Base-by-base conservation (phyloP, 345 rosid genomes). In the Heritiera fomes region DNA sequence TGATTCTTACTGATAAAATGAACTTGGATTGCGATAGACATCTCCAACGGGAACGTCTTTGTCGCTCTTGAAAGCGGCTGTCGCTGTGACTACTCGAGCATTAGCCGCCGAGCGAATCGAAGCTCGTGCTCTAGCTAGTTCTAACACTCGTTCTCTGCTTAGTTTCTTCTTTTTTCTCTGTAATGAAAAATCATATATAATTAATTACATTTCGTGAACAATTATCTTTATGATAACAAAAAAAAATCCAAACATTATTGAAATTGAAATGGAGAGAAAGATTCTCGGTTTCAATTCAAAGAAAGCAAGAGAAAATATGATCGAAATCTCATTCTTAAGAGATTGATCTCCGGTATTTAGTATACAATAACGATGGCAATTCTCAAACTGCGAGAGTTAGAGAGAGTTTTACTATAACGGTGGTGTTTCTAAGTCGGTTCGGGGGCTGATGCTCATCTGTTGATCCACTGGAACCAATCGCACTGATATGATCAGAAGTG, bases 101-200 rank as follows among this genome's bases (percentile, higher is more conserved):
- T 76, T 71, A 56, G 85, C 83, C n/a, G 91, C 97, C 56, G 74
- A 75, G 0, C 64, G 84, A 56, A 93, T 93, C 20, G 90, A 87
- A 50, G 89, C 91, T 68, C 98, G 89, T 7, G 97, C 94, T 77
- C 85, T 78, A 7, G 87, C 89, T 1, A 93, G 84, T 71, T 90
- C 92, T 50, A 89, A 53, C 84, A 74, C 76, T 73, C 73, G 79
- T 68, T 78, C 81, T 84, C 83, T 79, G 80, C 73, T 87, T 47
- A 45, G 78, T 75, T 79, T 80, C 78, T 46, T 55, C 75, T 67
- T 77, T 86, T 88, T 85, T n/a, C 80, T 88, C 91, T 85, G 84
- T 41, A 41, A 63, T 66, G 59, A 46, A 7, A 30, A 70, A 58
- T 7, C 41, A 58, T 2, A 65, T 67, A 43, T 43, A 75, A 45